Conservation (phyloP, 2,329 filamentous ascomycete genomes). For the Aspergillus hortae region DNA sequence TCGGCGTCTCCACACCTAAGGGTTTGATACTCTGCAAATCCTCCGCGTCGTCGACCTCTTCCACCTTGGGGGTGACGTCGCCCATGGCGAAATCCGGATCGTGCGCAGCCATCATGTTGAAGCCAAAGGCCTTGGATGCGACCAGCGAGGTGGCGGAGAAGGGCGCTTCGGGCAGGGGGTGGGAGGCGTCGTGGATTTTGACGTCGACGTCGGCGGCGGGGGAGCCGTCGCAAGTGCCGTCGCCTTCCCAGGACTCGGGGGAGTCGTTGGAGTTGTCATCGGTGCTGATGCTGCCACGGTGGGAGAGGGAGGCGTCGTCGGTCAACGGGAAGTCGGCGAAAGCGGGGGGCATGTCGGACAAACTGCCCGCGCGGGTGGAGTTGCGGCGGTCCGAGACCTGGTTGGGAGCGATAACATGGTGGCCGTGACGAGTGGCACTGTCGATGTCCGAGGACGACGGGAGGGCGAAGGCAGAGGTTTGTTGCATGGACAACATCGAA, state of each 20-base stretch:
- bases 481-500: slow-evolving; percentile 42
- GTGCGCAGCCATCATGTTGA: slow-evolving; percentile 22
- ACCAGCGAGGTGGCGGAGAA: slow-evolving; percentile 12
- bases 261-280: slow-evolving; percentile 34
- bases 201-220: slow-evolving; percentile 19
- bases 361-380: slow-evolving; percentile 19
- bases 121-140: slow-evolving; percentile 20
- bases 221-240: slow-evolving; percentile 20
- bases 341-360: slow-evolving; percentile 21
- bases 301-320: slow-evolving; percentile 26
- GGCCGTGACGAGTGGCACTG: slow-evolving; percentile 9
- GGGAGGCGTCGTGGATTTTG: slow-evolving; percentile 15
- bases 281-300: slow-evolving; percentile 29
- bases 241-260: slow-evolving; percentile 25
- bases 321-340: slow-evolving; percentile 23
- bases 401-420: slow-evolving; percentile 10
- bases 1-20: slow-evolving; percentile 22
- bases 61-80: slow-evolving; percentile 51
- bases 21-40: slow-evolving; percentile 32
- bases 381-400: slow-evolving; percentile 11
- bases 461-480: slow-evolving; percentile 26
- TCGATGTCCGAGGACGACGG: slow-evolving; percentile 20
- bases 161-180: slow-evolving; percentile 9
- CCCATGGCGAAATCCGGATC: slow-evolving; percentile 21
- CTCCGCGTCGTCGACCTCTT: slow-evolving; percentile 48